Conservation (phyloP, 2,329 filamentous ascomycete genomes). For the Stylonectria norvegica region DNA sequence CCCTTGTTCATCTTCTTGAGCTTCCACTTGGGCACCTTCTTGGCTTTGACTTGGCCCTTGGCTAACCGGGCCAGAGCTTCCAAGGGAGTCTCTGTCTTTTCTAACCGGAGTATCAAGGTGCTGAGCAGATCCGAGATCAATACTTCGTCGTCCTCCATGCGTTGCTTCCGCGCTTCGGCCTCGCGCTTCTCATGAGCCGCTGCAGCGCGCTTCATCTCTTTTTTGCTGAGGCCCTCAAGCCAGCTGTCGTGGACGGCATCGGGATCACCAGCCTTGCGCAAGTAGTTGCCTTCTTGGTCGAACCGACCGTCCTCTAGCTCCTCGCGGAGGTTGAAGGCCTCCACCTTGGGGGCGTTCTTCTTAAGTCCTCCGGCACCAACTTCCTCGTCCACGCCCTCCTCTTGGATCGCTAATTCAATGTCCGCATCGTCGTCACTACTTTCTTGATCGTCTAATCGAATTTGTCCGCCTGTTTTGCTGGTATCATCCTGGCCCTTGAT, state of each 20-base stretch:
- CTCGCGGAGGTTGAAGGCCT: slow-evolving; percentile 89
- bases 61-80: slow-evolving; percentile 83
- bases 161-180: slow-evolving; percentile 67
- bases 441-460: slow-evolving; percentile 57
- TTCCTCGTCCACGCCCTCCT: slow-evolving; percentile 80
- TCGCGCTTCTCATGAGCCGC: slow-evolving; percentile 85
- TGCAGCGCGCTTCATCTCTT: slow-evolving; percentile 84
- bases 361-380: slow-evolving; percentile 88
- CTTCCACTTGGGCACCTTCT: slow-evolving; percentile 63
- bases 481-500: slow-evolving; percentile 77
- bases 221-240: slow-evolving; percentile 89
- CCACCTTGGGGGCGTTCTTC: slow-evolving; percentile 86
- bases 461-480: slow-evolving; percentile 71
- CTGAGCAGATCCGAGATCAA: slow-evolving; percentile 71
- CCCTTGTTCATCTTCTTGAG: slow-evolving; percentile 62
- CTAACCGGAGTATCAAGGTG: slow-evolving; percentile 67
- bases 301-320: slow-evolving; percentile 93
- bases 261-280: slow-evolving; percentile 83
- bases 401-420: slow-evolving; percentile 66
- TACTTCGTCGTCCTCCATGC: slow-evolving; percentile 70
- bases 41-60: slow-evolving; percentile 60
- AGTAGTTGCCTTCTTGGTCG: slow-evolving; percentile 85
- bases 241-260: slow-evolving; percentile 89
- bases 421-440: slow-evolving; percentile 64
- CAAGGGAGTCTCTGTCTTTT: slow-evolving; percentile 79